These are phyloP conservation scores for Kazachstania bromeliacearum DNA, from an alignment of 805 yeast genomes.

Conservation along the genomic window DNA sequence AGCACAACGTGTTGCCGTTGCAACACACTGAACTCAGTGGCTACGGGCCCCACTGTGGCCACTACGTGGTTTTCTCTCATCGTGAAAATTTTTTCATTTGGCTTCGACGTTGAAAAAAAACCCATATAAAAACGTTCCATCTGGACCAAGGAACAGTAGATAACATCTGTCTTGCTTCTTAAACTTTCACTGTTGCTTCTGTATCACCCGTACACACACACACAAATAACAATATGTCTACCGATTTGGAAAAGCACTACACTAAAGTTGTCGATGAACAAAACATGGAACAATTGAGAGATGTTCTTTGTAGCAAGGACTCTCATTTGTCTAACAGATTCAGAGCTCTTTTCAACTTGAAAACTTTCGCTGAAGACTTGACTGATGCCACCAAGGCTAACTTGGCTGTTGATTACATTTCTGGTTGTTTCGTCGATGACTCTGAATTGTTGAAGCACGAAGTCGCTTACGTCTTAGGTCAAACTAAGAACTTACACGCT, in stretches of 20 bases:
- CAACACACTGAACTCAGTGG: no score
- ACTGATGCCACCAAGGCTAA: conserved; percentile 45
- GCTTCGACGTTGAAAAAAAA: no score
- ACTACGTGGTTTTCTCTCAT: no score
- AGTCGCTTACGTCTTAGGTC: conserved; percentile 95
- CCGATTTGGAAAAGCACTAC: conserved; percentile 30
- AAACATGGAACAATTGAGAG: conserved; percentile 59
- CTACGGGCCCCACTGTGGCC: no score
- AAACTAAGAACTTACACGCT: conserved; percentile 74
- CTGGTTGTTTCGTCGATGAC: conserved; percentile 69
- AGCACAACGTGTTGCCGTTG: no score
- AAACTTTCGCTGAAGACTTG: conserved; percentile 74
- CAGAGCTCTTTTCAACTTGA: conserved; percentile 87
- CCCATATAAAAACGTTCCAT: no score
- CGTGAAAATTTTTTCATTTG: no score
- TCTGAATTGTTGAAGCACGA: conserved; percentile 94
- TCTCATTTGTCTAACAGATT: conserved; percentile 77
- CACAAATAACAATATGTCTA: conserved; percentile 21
- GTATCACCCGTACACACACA: no score
- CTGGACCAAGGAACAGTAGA: no score
- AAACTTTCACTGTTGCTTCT: no score
- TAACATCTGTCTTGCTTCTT: no score
- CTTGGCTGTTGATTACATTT: conserved; percentile 69
- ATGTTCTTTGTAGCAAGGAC: conserved; percentile 52
- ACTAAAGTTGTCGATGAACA: conserved; percentile 32